Conservation (phyloP, 495 filamentous ascomycete species). For the Parathielavia hyrcaniae region DNA sequence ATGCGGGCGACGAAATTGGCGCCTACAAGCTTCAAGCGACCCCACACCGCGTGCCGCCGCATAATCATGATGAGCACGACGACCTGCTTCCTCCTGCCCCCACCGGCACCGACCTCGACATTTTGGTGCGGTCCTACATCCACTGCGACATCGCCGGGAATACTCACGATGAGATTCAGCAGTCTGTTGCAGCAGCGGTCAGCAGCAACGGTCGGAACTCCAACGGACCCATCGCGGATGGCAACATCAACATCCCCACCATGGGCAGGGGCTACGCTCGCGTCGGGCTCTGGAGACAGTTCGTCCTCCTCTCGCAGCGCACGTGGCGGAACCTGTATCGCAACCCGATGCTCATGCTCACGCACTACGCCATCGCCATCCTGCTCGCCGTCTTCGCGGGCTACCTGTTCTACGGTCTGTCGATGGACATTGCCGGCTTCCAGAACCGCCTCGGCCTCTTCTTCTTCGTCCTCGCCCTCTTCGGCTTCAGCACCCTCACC, state of each 20-base stretch:
- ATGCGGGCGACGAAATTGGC: slow-evolving; percentile 53
- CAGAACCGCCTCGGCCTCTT: slow-evolving; percentile 97
- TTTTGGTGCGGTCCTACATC: slow-evolving; percentile 66
- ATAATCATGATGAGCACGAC: slow-evolving; percentile 60
- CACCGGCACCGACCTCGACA: slow-evolving; percentile 70
- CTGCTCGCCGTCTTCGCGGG: slow-evolving; percentile 89
- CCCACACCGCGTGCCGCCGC: slow-evolving; percentile 53
- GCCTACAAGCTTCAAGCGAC: slow-evolving; percentile 64
- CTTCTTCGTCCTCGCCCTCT: slow-evolving; percentile 94
- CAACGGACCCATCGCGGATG: slow-evolving; percentile 52
- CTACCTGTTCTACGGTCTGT: slow-evolving; percentile 93
- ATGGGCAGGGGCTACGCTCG: slow-evolving; percentile 76
- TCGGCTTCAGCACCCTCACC: slow-evolving; percentile 94
- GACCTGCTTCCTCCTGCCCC: slow-evolving; percentile 66
- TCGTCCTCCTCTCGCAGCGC: slow-evolving; percentile 77
- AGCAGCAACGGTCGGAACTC: slow-evolving; percentile 61
- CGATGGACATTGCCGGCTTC: slow-evolving; percentile 92
- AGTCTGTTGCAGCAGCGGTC: slow-evolving; percentile 52
- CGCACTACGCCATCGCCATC: slow-evolving; percentile 98
- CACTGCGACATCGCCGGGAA: slow-evolving; percentile 70
- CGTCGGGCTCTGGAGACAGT: slow-evolving; percentile 71
- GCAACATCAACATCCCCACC: slow-evolving; percentile 38
- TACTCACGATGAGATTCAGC: slow-evolving; percentile 74
- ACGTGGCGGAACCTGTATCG: slow-evolving; percentile 98
- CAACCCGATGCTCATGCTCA: slow-evolving; percentile 97